These are phyloP conservation scores for Botrytis porri DNA, from an alignment of 2,329 filamentous ascomycete genomes.

Conservation along the genomic window DNA sequence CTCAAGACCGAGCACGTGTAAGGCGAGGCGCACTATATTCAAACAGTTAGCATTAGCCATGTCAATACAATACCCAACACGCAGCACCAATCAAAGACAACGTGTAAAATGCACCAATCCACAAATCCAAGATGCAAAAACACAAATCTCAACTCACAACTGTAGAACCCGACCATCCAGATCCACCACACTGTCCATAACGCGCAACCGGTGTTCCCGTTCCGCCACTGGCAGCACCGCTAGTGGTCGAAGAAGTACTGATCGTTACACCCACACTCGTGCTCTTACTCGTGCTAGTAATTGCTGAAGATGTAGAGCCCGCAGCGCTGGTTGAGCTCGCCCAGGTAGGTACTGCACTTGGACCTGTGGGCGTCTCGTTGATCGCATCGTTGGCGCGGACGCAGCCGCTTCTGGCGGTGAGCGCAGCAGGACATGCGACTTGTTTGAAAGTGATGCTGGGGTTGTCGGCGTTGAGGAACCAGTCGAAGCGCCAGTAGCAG, in stretches of 20 bases:
- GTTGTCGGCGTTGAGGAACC: slow-evolving; percentile 49
- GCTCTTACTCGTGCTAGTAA: not conserved
- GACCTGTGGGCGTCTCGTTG: slow-evolving; percentile 14
- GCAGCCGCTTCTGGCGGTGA: slow-evolving; percentile 46
- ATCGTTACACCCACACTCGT: not conserved
- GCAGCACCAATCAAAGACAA: not conserved
- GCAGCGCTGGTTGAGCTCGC: not conserved
- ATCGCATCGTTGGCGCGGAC: slow-evolving; percentile 16
- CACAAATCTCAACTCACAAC: slow-evolving; percentile 2
- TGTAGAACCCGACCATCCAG: slow-evolving; percentile 4
- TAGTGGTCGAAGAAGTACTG: not conserved
- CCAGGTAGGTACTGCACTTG: slow-evolving; percentile 10
- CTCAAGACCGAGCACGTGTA: slow-evolving; percentile 5
- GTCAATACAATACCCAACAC: not conserved
- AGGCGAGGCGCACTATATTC: not conserved
- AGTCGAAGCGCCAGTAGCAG: slow-evolving; percentile 53
- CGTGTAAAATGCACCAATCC: not conserved
- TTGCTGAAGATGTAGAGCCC: not conserved
- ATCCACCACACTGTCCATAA: slow-evolving; percentile 19
- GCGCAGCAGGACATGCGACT: slow-evolving; percentile 45
- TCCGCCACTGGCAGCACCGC: not conserved
- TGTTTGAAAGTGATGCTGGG: slow-evolving; percentile 45
- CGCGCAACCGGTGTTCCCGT: not conserved
- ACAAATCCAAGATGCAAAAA: not conserved
- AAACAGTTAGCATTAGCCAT: not conserved